Evolutionary conservation across 345 rosid genomes (phyloP).

Genomic region (Dipteronia dyeriana): DNA sequence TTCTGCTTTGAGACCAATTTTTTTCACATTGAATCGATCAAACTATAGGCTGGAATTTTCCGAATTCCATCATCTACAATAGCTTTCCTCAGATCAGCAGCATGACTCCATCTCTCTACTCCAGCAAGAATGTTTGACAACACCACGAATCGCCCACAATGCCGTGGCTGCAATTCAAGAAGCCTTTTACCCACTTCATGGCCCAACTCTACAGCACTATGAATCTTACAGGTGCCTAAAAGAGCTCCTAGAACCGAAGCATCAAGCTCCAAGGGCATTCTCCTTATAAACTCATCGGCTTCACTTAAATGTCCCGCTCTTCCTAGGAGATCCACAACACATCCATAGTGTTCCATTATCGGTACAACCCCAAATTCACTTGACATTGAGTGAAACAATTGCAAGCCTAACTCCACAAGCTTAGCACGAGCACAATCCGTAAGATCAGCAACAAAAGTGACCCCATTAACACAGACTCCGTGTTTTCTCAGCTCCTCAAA

Average conservation of each 20-base stretch:
- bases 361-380: conserved; percentile 46
- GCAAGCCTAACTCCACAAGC: conserved; percentile 48
- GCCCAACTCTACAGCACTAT: conserved; percentile 52
- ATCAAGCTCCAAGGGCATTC: conserved; percentile 66
- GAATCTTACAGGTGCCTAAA: conserved; percentile 71
- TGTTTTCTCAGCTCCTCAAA: conserved; percentile 52
- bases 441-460: conserved; percentile 61
- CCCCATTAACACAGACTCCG: conserved; percentile 48
- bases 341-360: conserved; percentile 69
- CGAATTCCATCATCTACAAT: conserved; percentile 46
- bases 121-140: conserved; percentile 54
- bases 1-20: neutral
- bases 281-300: conserved; percentile 47
- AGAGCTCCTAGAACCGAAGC: conserved; percentile 68
- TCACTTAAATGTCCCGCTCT: conserved; percentile 66
- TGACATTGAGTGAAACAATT: conserved; percentile 43
- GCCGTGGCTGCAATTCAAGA: conserved; percentile 48
- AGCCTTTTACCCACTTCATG: conserved; percentile 49
- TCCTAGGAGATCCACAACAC: conserved; percentile 77
- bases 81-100: conserved; percentile 49
- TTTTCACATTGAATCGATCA: conserved; percentile 25
- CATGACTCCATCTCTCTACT: conserved; percentile 49
- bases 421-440: conserved; percentile 65
- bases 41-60: conserved; percentile 59
- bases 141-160: conserved; percentile 51